A percentile compares a stretch with the other conserved stretches of the same genome.
Evolutionary conservation across 192 early-diverging fungal species (phyloP).

Genomic region (Spizellomyces sp.): DNA sequence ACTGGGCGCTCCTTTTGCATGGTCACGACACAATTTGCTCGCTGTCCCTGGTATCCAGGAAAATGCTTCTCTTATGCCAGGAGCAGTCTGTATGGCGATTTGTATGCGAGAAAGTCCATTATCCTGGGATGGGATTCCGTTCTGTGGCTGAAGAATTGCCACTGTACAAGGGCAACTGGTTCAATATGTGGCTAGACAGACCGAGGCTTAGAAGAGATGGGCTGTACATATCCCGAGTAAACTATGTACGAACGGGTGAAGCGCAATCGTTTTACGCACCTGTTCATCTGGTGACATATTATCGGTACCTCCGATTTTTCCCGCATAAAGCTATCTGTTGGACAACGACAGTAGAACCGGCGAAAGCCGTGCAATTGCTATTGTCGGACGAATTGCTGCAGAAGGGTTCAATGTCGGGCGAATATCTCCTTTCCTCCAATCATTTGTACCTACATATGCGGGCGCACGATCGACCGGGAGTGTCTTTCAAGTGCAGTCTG

Average conservation of each 20-base stretch:
- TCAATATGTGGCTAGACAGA: slow-evolving; percentile 27
- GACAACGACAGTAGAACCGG: slow-evolving; percentile 37
- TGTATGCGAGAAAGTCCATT: slow-evolving; percentile 17
- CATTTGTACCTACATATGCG: slow-evolving; percentile 8
- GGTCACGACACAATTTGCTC: slow-evolving; percentile 1
- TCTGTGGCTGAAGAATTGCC: slow-evolving; percentile 13
- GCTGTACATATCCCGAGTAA: slow-evolving; percentile 32
- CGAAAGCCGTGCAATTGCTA: slow-evolving; percentile 15
- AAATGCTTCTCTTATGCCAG: slow-evolving; percentile 7
- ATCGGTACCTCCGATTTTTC: slow-evolving; percentile 38
- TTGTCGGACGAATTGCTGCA: slow-evolving; percentile 3
- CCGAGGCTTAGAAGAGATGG: slow-evolving; percentile 40
- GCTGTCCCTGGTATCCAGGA: slow-evolving; percentile 21
- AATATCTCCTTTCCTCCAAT: slow-evolving; percentile 10
- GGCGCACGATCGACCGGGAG: slow-evolving; percentile 5
- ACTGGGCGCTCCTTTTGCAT: slow-evolving; percentile 16
- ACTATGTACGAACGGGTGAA: slow-evolving; percentile 36
- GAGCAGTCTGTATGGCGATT: slow-evolving; percentile 28
- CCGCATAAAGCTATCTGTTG: slow-evolving; percentile 14
- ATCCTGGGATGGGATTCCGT: neutral
- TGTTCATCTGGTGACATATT: slow-evolving; percentile 38
- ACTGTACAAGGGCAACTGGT: slow-evolving; percentile 27
- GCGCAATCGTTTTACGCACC: slow-evolving; percentile 34
- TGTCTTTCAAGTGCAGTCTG: slow-evolving; percentile 21
- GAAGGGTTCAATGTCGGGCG: slow-evolving; percentile 31